Base-by-base conservation (phyloP, 1,284 basidiomycete genomes). In the Boletus sp. region DNA sequence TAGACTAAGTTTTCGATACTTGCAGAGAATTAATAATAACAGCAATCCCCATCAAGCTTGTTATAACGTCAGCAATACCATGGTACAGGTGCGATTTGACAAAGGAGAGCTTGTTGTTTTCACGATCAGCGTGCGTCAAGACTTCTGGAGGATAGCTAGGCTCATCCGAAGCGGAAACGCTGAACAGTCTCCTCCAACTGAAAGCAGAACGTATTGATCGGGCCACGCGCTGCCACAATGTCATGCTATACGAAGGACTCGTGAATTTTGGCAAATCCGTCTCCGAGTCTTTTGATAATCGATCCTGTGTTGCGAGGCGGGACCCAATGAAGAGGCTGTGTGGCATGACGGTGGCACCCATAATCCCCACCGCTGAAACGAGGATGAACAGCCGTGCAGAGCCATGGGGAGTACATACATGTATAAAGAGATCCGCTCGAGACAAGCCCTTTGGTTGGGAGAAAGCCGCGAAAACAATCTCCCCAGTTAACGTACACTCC, bases 281-380 rank as follows among this genome's bases (percentile, higher is more conserved):
- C 25, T 64, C 47, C 7, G 54, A 46, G 27, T 52, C 54, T 13
- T 69, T 64, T 30, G 78, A 74, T 30, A 87, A 71, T 55, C 94
- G 80, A 64, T 95, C 89, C 69, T 95, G 88, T 0, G 91, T 93
- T 4, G 93, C 90, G 23, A 97, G 83, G 40, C 90, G 87, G 4
- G 92, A 94, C 14, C 95, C 95, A 10, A 98, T 81, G 78, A 94
- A 96, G 27, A 98, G 81, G 49, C 91, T 90, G 73, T 98, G 96
- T 0, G 96, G 95, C 95, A 89, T 95, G 48, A 93, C 87, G 0
- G 92, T 94, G 2, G 92, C 91, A 25, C 93, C 92, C 16, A 93
- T 73, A 61, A 94, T 89, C 57, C 93, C 93, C 49, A 94, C 90
- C 30, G 91, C 90, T 92, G 67, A 44, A 55, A 63, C n/a, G 52